phyloP scores from a whole-genome alignment of 495 filamentous ascomycete species.

The Hyaloscypha finlandica region DNA sequence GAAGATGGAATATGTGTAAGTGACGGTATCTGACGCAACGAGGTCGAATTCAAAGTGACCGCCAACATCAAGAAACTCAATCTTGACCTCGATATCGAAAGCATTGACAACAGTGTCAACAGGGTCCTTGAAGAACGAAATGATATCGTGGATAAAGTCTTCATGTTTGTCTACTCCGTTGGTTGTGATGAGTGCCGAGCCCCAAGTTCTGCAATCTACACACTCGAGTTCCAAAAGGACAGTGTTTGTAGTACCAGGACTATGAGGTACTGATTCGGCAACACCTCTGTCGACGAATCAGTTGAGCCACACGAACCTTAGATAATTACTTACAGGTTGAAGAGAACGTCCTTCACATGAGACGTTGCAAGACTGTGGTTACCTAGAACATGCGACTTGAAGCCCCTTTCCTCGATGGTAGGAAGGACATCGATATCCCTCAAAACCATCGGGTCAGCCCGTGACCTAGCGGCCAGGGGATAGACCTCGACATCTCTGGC shows the following conservation, averaged over 20 bases:
- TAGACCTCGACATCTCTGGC: neutral
- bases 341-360: conserved; percentile 14
- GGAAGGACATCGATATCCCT: neutral
- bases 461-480: neutral
- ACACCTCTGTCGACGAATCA: neutral
- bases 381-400: conserved; percentile 12
- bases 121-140: conserved; percentile 24
- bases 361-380: conserved; percentile 15
- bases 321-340: conserved; percentile 10
- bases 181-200: conserved; percentile 20
- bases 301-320: neutral
- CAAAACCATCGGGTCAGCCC: conserved; percentile 8
- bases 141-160: conserved; percentile 16
- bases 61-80: conserved; percentile 21
- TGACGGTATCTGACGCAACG: conserved; percentile 8
- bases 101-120: conserved; percentile 16
- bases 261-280: neutral
- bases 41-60: conserved; percentile 28
- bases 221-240: conserved; percentile 12
- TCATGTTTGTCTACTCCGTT: conserved; percentile 22
- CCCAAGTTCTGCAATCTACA: conserved; percentile 27
- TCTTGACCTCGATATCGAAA: conserved; percentile 25
- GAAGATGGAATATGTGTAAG: conserved; percentile 22
- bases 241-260: neutral
- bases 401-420: conserved; percentile 4